Percentiles rank a stretch among this genome's conserved stretches.
These are phyloP conservation scores for Fraxinus sp. DNA, from an alignment of 305 asterid species.

Conservation along the genomic window DNA sequence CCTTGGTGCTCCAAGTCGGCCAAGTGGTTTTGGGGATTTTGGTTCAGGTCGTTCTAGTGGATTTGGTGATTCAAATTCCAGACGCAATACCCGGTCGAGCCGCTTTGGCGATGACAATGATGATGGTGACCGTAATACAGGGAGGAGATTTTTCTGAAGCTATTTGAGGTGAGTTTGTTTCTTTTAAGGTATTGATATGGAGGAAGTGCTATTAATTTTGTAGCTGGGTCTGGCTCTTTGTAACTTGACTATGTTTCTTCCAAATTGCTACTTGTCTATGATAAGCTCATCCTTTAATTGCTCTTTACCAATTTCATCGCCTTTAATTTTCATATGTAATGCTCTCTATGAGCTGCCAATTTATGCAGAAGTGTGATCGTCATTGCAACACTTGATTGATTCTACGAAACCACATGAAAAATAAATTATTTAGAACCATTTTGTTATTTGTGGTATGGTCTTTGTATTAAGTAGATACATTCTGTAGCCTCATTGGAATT, in stretches of 20 bases:
- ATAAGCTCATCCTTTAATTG: neutral
- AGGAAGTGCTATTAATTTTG: slow-evolving; percentile 2
- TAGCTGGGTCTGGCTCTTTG: slow-evolving; percentile 6
- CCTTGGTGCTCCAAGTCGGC: slow-evolving; percentile 41
- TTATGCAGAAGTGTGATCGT: neutral
- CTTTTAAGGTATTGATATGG: neutral
- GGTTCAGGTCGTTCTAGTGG: slow-evolving; percentile 45
- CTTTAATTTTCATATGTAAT: neutral
- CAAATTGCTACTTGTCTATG: neutral
- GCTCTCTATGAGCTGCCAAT: neutral
- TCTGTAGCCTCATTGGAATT: neutral
- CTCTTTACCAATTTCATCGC: neutral
- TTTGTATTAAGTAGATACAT: neutral
- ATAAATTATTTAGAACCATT: neutral
- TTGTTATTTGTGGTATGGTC: neutral
- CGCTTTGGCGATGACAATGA: slow-evolving; percentile 44
- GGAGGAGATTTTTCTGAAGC: slow-evolving; percentile 41
- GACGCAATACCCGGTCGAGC: slow-evolving; percentile 31
- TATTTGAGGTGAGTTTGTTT: slow-evolving; percentile 30
- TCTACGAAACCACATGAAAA: neutral
- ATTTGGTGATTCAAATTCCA: slow-evolving; percentile 39
- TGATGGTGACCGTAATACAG: slow-evolving; percentile 26
- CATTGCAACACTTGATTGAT: neutral
- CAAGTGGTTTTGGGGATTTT: slow-evolving; percentile 47
- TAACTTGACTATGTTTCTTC: neutral